Evolutionary conservation across 1,284 basidiomycete species (phyloP), one percentile per base, ranked within the genome.

Genomic region (Ustilago loliicola): DNA sequence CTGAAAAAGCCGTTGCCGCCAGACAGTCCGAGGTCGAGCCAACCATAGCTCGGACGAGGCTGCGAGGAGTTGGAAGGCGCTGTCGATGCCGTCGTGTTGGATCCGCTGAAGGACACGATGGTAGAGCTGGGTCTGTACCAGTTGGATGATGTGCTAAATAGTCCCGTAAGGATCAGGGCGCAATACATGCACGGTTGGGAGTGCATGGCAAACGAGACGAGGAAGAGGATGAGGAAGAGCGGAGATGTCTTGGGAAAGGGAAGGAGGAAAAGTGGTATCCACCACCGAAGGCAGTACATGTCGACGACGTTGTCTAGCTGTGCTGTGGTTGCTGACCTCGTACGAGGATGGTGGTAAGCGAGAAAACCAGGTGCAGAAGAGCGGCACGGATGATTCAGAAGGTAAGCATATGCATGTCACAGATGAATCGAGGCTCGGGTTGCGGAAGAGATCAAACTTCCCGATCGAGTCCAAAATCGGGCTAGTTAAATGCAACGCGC

Each of bases 261-360:
- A 47, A 84, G 63, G 9, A 84, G 61, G 55, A 84, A 84, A 19
- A 84, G 66, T 4, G 80, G 81, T 19, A 84, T 78, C 82, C 82
- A 84, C 82, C 81, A 84, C 42, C 82, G 81, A 11, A 82, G 59
- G 60, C 81, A 82, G 62, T 81, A 82, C 81, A 82, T 82, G 17
- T 54, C 62, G 51, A 7, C 17, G 21, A 8, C n/a, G 40, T 7
- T 29, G 11, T 19, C 21, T n/a, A 29, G 30, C 3, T 11, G 15
- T 3, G 54, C 23, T 56, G 34, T 17, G 2, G 30, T 11, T 21
- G n/a, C 19, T 17, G 48, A 21, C 4, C n/a, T 40, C n/a, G 32
- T 21, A 30, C 17, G 40, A 47, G 42, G 66, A 19, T 57, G 59
- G 21, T 11, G 23, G 19, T 30, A 6, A 17, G 19, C 3, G 23